A percentile compares a stretch with the other conserved stretches of the same genome.
phyloP scores from a whole-genome alignment of 176 grass and related monocot species.

The Avena insularis region DNA sequence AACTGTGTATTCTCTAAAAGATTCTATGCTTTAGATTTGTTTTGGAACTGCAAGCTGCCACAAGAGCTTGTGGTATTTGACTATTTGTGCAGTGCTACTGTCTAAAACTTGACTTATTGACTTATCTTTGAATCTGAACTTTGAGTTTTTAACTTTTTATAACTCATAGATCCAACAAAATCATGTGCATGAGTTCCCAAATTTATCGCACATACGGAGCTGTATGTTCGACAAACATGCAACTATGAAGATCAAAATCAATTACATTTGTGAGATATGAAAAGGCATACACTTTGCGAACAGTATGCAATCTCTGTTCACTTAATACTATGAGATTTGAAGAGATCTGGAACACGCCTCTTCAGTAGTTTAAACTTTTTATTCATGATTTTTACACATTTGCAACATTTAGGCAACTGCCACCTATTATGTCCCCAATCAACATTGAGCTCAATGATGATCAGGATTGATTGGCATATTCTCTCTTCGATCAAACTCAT shows the following conservation, averaged over 20 bases:
- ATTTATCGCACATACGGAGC: background rate
- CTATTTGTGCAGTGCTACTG: background rate
- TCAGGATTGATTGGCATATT: background rate
- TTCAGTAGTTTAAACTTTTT: background rate
- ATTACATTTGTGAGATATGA: slow-evolving; percentile 2
- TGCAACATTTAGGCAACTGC: background rate
- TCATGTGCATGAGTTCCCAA: slow-evolving; percentile 22
- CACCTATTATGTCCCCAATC: background rate
- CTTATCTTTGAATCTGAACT: slow-evolving; percentile 6
- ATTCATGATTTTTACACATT: background rate
- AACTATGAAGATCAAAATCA: background rate
- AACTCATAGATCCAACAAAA: slow-evolving; percentile 25
- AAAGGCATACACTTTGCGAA: background rate
- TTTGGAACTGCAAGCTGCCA: slow-evolving; percentile 11
- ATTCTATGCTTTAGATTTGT: slow-evolving; percentile 16
- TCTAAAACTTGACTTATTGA: background rate
- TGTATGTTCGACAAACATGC: background rate
- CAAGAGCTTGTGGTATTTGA: slow-evolving; percentile 20
- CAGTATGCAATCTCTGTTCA: slow-evolving; percentile 6
- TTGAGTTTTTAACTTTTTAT: slow-evolving; percentile 19
- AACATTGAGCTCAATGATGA: background rate
- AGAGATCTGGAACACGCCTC: background rate
- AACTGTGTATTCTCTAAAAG: slow-evolving; percentile 23
- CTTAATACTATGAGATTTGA: background rate
- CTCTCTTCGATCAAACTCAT: background rate